These are phyloP conservation scores for Trichomonascus vanleenenianus DNA, from an alignment of 805 yeast genomes.

Conservation along the genomic window DNA sequence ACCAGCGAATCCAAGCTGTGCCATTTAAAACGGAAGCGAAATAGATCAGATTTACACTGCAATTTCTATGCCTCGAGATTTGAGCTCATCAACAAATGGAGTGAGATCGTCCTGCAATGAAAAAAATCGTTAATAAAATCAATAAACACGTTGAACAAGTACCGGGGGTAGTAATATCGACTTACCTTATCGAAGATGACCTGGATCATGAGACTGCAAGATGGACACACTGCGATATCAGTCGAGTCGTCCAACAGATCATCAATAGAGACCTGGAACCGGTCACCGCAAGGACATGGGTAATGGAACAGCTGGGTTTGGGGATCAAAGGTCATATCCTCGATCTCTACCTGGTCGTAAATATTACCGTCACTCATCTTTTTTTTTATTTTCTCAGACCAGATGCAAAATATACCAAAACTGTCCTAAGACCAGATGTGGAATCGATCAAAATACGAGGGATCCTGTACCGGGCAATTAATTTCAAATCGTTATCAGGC, in stretches of 20 bases:
- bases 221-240: slow-evolving; percentile 92
- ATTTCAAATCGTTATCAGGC: too few species aligned
- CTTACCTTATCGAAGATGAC: slow-evolving; percentile 64
- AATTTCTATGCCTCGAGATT: neutral
- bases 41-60: neutral
- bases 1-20: too few species aligned
- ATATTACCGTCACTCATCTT: neutral
- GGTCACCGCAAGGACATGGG: slow-evolving; percentile 98
- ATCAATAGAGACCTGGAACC: slow-evolving; percentile 76
- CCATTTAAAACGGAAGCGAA: too few species aligned
- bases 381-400: too few species aligned
- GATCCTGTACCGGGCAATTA: too few species aligned
- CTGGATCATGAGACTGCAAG: slow-evolving; percentile 88
- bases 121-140: neutral
- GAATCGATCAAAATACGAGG: too few species aligned
- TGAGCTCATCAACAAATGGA: neutral
- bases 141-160: too few species aligned
- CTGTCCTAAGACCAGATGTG: too few species aligned
- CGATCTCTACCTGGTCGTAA: slow-evolving; percentile 94
- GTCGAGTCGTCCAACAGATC: slow-evolving; percentile 81
- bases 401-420: too few species aligned
- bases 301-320: slow-evolving; percentile 75
- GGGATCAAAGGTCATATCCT: slow-evolving; percentile 89
- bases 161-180: too few species aligned
- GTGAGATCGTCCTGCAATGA: neutral